Conservation (phyloP, 1,139 yeast species). For the Blastobotrys indianensis region DNA sequence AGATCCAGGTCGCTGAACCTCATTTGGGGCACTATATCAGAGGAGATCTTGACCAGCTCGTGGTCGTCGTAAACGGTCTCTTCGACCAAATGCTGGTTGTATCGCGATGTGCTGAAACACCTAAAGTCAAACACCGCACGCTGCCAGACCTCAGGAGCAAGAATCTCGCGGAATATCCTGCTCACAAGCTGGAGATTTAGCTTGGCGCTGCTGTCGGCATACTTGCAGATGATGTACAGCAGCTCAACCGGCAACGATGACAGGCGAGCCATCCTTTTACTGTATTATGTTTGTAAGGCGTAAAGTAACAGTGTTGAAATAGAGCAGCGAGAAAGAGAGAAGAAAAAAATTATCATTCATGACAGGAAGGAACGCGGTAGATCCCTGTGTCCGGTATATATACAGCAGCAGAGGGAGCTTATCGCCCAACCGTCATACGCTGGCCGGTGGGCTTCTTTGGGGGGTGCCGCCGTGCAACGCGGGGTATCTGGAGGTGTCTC, state of each 20-base stretch:
- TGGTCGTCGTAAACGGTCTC: not conserved
- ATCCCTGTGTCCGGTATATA: too few species aligned
- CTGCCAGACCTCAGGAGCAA: conserved; percentile 7
- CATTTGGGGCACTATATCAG: conserved; percentile 1
- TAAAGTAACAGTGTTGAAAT: too few species aligned
- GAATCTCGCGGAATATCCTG: conserved; percentile 5
- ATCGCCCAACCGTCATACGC: too few species aligned
- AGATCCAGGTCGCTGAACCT: conserved; percentile 6
- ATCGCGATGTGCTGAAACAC: conserved; percentile 1
- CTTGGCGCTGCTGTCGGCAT: conserved; percentile 3
- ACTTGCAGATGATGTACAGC: conserved; percentile 2
- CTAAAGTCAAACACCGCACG: conserved; percentile 6
- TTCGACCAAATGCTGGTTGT: conserved; percentile 4
- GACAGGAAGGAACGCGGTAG: too few species aligned
- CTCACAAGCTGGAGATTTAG: conserved; percentile 4
- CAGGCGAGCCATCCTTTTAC: not conserved
- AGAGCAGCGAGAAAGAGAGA: too few species aligned
- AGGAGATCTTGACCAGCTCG: conserved; percentile 1
- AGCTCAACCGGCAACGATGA: conserved; percentile 5
- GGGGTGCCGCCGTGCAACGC: too few species aligned
- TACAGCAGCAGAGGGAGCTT: too few species aligned
- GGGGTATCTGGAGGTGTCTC: too few species aligned
- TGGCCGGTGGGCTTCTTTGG: too few species aligned
- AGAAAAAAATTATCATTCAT: too few species aligned
- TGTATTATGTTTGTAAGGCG: too few species aligned